phyloP scores from a whole-genome alignment of 2,329 filamentous ascomycete genomes.

The Fusarium burgessii region DNA sequence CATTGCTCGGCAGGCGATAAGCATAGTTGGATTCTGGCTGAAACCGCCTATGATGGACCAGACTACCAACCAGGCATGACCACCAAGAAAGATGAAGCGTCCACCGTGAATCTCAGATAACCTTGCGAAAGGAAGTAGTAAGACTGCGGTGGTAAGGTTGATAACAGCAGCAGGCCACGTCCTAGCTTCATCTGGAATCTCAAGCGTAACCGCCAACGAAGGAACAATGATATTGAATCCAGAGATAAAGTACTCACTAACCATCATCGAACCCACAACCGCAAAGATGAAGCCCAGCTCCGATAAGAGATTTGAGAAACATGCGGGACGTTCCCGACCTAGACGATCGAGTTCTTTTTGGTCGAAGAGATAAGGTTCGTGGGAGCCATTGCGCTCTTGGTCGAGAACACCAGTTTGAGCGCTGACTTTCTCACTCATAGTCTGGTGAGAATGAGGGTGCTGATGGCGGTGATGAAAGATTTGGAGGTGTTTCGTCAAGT shows the following conservation, averaged over 20 bases:
- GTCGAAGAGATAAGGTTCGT: slow-evolving; percentile 12
- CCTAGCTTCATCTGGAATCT: slow-evolving; percentile 70
- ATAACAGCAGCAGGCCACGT: slow-evolving; percentile 75
- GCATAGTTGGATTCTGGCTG: slow-evolving; percentile 72
- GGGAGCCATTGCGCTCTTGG: neutral
- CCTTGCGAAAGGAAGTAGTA: slow-evolving; percentile 73
- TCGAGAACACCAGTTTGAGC: slow-evolving; percentile 1
- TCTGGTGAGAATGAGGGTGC: neutral
- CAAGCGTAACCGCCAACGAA: slow-evolving; percentile 68
- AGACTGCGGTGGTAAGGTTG: slow-evolving; percentile 66
- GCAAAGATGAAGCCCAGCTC: slow-evolving; percentile 73
- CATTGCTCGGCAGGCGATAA: slow-evolving; percentile 78
- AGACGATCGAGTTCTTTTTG: slow-evolving; percentile 66
- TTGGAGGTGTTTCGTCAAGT: neutral
- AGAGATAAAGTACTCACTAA: slow-evolving; percentile 80
- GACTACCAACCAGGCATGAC: slow-evolving; percentile 71
- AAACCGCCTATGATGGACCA: slow-evolving; percentile 80
- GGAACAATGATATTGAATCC: slow-evolving; percentile 82
- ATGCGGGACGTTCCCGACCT: slow-evolving; percentile 70
- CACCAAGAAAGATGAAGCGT: slow-evolving; percentile 69
- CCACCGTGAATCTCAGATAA: slow-evolving; percentile 72
- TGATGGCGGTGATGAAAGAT: neutral
- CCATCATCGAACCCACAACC: slow-evolving; percentile 71
- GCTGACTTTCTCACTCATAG: slow-evolving; percentile 1
- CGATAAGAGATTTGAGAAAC: slow-evolving; percentile 64